Evolutionary conservation across 2,329 filamentous ascomycete species (phyloP).

Genomic region (Scytalidium lignicola): DNA sequence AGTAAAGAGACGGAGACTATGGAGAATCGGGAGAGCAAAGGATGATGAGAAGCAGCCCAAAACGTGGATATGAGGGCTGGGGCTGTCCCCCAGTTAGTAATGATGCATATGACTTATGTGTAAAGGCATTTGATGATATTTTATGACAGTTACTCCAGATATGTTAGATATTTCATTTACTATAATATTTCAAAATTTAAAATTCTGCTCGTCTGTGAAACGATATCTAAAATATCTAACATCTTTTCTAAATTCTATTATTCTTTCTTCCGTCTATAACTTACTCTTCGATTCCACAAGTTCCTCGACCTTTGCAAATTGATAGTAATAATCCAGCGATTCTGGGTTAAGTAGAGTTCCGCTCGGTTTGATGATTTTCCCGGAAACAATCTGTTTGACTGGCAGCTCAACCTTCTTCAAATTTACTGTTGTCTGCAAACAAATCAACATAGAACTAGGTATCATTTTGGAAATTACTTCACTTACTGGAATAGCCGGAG

Average conservation of each 20-base stretch:
- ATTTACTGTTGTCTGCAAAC: slow-evolving; percentile 68
- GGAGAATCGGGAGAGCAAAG: background rate
- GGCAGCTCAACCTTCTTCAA: slow-evolving; percentile 81
- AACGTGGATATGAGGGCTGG: slow-evolving; percentile 12
- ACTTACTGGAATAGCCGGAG: slow-evolving; percentile 73
- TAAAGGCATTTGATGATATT: background rate
- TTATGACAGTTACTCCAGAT: background rate
- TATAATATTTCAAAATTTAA: background rate
- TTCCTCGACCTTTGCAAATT: slow-evolving; percentile 68
- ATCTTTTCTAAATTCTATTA: background rate
- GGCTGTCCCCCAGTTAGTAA: background rate
- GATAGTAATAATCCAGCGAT: slow-evolving; percentile 73
- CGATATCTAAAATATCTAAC: too few species aligned
- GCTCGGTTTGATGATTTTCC: slow-evolving; percentile 66
- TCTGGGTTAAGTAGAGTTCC: slow-evolving; percentile 73
- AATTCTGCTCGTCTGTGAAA: too few species aligned
- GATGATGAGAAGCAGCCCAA: slow-evolving; percentile 6
- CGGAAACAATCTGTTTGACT: slow-evolving; percentile 79
- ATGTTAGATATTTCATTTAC: background rate
- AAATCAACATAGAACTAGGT: background rate
- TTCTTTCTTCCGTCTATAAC: slow-evolving; percentile 31
- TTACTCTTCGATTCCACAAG: slow-evolving; percentile 42
- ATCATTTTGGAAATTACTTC: background rate
- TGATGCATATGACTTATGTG: background rate
- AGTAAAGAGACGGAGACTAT: slow-evolving; percentile 5